A percentile compares a stretch with the other conserved stretches of the same genome.
phyloP scores from a whole-genome alignment of 495 filamentous ascomycete species.

The Penicillium pulvis region DNA sequence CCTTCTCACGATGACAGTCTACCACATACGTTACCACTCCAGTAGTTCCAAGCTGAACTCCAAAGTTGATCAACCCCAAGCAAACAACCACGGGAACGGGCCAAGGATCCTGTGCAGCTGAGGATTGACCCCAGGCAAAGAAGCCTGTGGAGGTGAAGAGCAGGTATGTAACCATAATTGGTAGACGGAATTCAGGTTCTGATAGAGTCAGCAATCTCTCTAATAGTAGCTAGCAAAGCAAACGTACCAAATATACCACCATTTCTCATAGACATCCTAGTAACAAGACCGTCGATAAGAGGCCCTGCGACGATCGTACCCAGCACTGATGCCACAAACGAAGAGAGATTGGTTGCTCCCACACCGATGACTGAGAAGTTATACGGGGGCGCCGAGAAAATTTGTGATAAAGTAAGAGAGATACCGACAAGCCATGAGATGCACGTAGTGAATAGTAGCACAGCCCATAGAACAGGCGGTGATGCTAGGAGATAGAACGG shows the following conservation, averaged over 20 bases:
- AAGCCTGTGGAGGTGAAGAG: constrained; percentile 45
- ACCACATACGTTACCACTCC: constrained; percentile 44
- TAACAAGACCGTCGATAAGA: constrained; percentile 43
- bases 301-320: constrained; percentile 41
- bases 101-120: constrained; percentile 30
- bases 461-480: constrained; percentile 45
- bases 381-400: constrained; percentile 50
- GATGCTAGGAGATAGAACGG: constrained; percentile 47
- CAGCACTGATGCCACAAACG: constrained; percentile 43
- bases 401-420: constrained; percentile 44
- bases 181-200: constrained; percentile 52
- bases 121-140: constrained; percentile 46
- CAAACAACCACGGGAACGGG: constrained; percentile 45
- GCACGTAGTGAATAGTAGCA: constrained; percentile 44
- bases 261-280: constrained; percentile 30
- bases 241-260: constrained; percentile 31
- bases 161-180: constrained; percentile 43
- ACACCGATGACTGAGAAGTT: constrained; percentile 46
- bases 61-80: constrained; percentile 47
- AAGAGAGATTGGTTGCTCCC: constrained; percentile 43
- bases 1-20: constrained; percentile 45
- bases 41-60: constrained; percentile 43
- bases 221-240: constrained; percentile 7
- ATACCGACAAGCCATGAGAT: constrained; percentile 52
- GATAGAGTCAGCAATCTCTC: constrained; percentile 12